These are phyloP conservation scores for Verbascum thapsus DNA, from an alignment of 257 asterid genomes.

Conservation along the genomic window DNA sequence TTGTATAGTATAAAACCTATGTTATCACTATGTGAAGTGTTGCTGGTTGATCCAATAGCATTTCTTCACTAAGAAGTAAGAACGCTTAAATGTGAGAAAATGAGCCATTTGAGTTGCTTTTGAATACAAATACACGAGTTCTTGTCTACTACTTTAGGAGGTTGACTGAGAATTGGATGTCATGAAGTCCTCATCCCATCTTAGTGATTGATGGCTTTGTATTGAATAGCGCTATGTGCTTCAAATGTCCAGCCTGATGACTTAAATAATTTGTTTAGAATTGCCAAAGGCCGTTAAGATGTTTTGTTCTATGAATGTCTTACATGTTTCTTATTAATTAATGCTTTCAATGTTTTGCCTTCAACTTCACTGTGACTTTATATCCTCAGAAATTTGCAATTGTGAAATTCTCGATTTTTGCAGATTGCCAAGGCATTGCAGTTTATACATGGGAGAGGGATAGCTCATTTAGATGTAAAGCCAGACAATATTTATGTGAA, in stretches of 20 bases:
- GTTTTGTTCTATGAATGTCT: not conserved
- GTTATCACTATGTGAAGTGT: not conserved
- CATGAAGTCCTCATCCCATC: not conserved
- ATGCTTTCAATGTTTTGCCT: not conserved
- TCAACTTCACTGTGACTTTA: not conserved
- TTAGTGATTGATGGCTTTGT: constrained; percentile 1
- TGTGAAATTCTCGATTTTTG: constrained; percentile 18
- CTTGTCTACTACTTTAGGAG: not conserved
- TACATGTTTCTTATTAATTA: not conserved
- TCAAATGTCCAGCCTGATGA: constrained; percentile 1
- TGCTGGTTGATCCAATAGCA: not conserved
- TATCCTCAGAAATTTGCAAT: constrained; percentile 4
- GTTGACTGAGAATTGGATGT: constrained; percentile 7
- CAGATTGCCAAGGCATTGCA: constrained; percentile 89
- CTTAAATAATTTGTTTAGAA: constrained; percentile 19
- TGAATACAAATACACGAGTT: not conserved
- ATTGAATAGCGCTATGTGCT: not conserved
- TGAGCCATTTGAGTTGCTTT: not conserved
- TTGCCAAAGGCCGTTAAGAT: not conserved
- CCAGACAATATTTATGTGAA: constrained; percentile 93
- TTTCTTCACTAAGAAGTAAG: not conserved
- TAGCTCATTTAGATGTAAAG: constrained; percentile 89
- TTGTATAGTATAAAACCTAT: not conserved
- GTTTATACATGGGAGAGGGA: constrained; percentile 69
- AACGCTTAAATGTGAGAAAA: not conserved